These are phyloP conservation scores for Voacanga thouarsii DNA, from an alignment of 257 asterid genomes.

Conservation along the genomic window DNA sequence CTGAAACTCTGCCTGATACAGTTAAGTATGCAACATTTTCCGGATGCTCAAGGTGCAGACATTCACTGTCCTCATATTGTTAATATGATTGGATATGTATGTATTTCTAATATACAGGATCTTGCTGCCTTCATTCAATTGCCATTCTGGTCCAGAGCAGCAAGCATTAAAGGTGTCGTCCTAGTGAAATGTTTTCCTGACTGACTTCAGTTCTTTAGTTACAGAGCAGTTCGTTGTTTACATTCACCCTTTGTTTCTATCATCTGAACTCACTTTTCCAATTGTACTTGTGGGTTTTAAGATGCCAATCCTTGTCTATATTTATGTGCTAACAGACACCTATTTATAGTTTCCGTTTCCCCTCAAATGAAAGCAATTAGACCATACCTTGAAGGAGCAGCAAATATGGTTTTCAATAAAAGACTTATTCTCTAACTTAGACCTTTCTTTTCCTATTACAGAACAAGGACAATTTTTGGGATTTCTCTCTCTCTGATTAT, in stretches of 20 bases:
- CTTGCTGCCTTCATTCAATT: neutral
- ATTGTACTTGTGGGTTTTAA: neutral
- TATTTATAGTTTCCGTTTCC: neutral
- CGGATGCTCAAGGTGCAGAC: neutral
- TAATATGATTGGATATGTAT: neutral
- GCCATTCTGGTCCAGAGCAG: neutral
- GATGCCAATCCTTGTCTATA: neutral
- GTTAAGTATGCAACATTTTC: neutral
- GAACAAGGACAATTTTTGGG: slow-evolving; percentile 63
- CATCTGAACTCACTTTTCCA: neutral
- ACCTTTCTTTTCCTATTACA: slow-evolving; percentile 22
- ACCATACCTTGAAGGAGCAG: neutral
- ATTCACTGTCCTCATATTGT: neutral
- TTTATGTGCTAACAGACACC: too few relatives aligned
- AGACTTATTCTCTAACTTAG: neutral
- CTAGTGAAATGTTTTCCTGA: neutral
- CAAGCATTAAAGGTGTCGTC: neutral
- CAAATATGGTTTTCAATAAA: neutral
- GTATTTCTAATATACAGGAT: too few relatives aligned
- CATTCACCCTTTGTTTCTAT: neutral
- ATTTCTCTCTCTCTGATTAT: slow-evolving; percentile 76
- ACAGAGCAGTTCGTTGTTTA: neutral
- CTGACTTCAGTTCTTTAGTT: neutral
- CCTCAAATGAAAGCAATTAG: neutral
- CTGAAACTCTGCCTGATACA: neutral